These are phyloP conservation scores for Circinella umbellata DNA, from an alignment of 371 early-diverging fungal species.

Conservation along the genomic window DNA sequence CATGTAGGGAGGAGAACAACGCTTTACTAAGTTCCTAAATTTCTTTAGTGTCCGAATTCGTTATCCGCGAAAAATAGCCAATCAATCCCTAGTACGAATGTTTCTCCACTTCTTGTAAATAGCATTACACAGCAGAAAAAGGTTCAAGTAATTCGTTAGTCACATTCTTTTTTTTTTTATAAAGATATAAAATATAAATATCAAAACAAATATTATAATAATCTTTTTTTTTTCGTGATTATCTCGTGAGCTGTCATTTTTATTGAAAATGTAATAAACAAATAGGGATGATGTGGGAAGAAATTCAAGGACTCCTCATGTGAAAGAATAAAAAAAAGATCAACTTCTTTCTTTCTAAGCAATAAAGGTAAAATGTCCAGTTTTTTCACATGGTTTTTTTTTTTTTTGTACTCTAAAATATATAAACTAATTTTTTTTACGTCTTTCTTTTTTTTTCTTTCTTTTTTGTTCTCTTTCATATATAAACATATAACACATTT, in stretches of 20 bases:
- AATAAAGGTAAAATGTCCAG: conserved; percentile 2
- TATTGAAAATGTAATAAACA: neutral
- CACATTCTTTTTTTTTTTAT: neutral
- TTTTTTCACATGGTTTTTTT: conserved; percentile 4
- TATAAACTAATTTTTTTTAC: neutral
- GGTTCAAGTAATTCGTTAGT: neutral
- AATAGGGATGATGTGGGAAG: conserved; percentile 1
- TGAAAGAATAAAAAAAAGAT: conserved; percentile 5
- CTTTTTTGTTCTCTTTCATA: too few species aligned
- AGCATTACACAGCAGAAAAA: conserved; percentile 3
- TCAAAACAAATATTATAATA: neutral
- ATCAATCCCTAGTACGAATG: conserved; percentile 2
- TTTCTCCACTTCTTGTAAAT: conserved; percentile 2
- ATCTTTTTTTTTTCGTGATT: neutral
- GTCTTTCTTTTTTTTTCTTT: too few species aligned
- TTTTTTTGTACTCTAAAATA: neutral
- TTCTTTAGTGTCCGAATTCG: conserved; percentile 14
- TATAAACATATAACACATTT: too few species aligned
- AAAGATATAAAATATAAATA: neutral
- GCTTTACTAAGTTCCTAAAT: too few species aligned
- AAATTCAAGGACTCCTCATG: neutral
- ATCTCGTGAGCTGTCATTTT: conserved; percentile 1
- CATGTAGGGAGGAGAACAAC: conserved; percentile 17
- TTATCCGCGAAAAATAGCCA: conserved; percentile 16
- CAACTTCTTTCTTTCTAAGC: conserved; percentile 7